Percentiles rank a stretch among this genome's conserved stretches.
These are phyloP conservation scores for Acidiella bohemica DNA, from an alignment of 495 filamentous ascomycete species.

Conservation along the genomic window DNA sequence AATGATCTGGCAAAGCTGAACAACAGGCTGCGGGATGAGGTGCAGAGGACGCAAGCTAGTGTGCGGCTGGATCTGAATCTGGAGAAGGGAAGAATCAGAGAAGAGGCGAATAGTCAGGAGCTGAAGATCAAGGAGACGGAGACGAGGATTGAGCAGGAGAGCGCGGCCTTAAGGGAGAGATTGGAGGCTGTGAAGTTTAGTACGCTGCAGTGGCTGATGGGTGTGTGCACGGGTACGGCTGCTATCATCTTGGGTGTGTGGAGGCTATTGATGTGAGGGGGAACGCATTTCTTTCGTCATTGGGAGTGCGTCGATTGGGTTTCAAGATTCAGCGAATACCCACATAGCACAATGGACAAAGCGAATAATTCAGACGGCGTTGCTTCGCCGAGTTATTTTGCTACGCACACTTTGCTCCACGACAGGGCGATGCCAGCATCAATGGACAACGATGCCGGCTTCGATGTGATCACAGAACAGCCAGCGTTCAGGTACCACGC, in stretches of 20 bases:
- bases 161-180: constrained; percentile 76
- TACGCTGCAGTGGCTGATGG: constrained; percentile 96
- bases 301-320: too few relatives aligned
- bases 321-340: too few relatives aligned
- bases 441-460: too few relatives aligned
- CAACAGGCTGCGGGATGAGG: constrained; percentile 78
- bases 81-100: constrained; percentile 91
- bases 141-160: constrained; percentile 95
- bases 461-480: too few relatives aligned
- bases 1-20: constrained; percentile 91
- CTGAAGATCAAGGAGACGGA: constrained; percentile 98
- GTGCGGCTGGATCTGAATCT: constrained; percentile 88
- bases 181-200: constrained; percentile 96
- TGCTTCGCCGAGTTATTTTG: too few relatives aligned
- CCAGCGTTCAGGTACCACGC: too few relatives aligned
- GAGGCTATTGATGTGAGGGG: constrained; percentile 55
- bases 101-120: constrained; percentile 94
- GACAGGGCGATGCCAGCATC: too few relatives aligned
- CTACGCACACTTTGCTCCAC: too few relatives aligned
- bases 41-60: constrained; percentile 80
- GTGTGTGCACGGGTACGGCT: constrained; percentile 87
- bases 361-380: too few relatives aligned
- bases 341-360: too few relatives aligned
- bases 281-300: too few relatives aligned
- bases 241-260: constrained; percentile 92